Conservation (phyloP, 352 stramenopile genomes). For the Proteromonas lacertae region DNA sequence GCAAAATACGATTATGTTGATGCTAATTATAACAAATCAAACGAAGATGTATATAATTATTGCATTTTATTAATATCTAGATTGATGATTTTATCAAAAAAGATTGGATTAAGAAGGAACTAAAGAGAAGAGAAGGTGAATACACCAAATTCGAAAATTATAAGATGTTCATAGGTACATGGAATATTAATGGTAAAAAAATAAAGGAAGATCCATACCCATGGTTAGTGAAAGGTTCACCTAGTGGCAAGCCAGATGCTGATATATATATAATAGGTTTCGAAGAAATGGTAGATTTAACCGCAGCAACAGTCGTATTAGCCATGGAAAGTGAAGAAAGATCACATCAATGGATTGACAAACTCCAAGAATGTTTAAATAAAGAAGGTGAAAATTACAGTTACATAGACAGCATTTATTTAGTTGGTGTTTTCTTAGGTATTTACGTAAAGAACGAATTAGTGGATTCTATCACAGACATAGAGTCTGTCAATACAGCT, state of each 20-base stretch:
- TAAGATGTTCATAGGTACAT: no score
- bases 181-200: no score
- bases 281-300: conserved; percentile 99
- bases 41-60: no score
- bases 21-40: no score
- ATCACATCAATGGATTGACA: conserved; percentile 5
- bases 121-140: no score
- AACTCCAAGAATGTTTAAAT: neutral
- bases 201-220: no score
- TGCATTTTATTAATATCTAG: no score
- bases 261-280: conserved; percentile 56
- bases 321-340: conserved; percentile 33
- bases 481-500: conserved; percentile 42
- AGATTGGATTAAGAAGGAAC: no score
- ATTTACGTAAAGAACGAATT: conserved; percentile 48
- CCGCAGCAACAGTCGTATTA: conserved; percentile 89
- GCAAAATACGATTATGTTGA: no score
- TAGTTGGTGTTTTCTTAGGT: conserved; percentile 81
- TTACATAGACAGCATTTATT: conserved; percentile 42
- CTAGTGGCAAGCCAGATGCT: conserved; percentile 3
- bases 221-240: no score
- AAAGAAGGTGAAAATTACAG: conserved; percentile 10
- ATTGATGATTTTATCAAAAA: no score
- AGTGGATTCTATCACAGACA: conserved; percentile 1
- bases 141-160: no score